Percentiles rank a stretch among this genome's conserved stretches.
phyloP scores from a whole-genome alignment of 1,284 basidiomycete genomes.

The Heliocybe sulcata region DNA sequence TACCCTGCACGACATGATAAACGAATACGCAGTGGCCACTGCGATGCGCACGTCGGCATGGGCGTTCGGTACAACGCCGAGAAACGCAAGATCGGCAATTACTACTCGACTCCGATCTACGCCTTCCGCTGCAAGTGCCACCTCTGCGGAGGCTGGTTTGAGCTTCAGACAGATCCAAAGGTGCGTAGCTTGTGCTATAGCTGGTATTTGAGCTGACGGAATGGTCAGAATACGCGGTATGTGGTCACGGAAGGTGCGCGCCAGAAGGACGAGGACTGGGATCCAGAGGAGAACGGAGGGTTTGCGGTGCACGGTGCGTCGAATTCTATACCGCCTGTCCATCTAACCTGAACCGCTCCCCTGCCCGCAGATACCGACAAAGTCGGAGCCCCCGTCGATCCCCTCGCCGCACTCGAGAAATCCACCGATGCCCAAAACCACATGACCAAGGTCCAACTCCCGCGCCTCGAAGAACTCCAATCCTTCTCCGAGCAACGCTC shows the following conservation, averaged over 20 bases:
- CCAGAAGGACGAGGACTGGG: slow-evolving; percentile 92
- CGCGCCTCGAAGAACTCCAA: slow-evolving; percentile 76
- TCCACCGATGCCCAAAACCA: slow-evolving; percentile 71
- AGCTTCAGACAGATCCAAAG: slow-evolving; percentile 96
- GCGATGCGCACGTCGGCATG: slow-evolving; percentile 93
- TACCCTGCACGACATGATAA: neutral
- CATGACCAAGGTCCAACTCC: slow-evolving; percentile 63
- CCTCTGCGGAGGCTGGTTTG: slow-evolving; percentile 89
- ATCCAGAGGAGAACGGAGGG: slow-evolving; percentile 92
- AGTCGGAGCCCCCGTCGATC: slow-evolving; percentile 58
- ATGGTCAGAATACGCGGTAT: slow-evolving; percentile 82
- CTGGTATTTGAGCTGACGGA: neutral
- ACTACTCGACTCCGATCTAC: slow-evolving; percentile 92
- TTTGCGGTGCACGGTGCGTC: slow-evolving; percentile 77
- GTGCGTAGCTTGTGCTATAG: slow-evolving; percentile 30
- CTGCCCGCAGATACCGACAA: slow-evolving; percentile 54
- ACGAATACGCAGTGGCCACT: slow-evolving; percentile 56
- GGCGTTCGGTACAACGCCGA: slow-evolving; percentile 98
- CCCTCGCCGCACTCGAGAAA: slow-evolving; percentile 86
- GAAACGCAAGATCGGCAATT: slow-evolving; percentile 94
- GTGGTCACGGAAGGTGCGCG: slow-evolving; percentile 87
- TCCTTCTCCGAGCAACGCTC: slow-evolving; percentile 67
- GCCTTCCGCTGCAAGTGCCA: slow-evolving; percentile 97
- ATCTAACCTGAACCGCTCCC: slow-evolving; percentile 2
- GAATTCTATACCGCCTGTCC: neutral